Percentiles rank a stretch among this genome's conserved stretches.
These are phyloP conservation scores for Saccharomyces paradoxus DNA, from an alignment of 805 yeast genomes.

Conservation along the genomic window DNA sequence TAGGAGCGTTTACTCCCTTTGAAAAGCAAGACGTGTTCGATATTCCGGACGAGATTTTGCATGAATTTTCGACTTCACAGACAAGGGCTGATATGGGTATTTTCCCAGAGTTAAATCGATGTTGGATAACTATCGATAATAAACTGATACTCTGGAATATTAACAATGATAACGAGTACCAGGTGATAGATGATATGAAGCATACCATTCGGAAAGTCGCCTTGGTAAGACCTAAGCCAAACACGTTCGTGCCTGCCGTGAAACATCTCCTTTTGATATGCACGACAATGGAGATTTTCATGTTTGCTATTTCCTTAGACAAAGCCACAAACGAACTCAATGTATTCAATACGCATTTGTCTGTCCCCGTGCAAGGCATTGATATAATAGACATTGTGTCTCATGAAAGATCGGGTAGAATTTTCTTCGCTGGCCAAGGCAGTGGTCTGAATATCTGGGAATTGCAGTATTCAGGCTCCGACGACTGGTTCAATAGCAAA, in stretches of 20 bases:
- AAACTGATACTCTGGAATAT: conserved; percentile 82
- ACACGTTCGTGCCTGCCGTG: conserved; percentile 72
- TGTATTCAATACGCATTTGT: conserved; percentile 74
- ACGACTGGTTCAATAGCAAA: conserved; percentile 79
- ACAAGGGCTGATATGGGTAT: conserved; percentile 72
- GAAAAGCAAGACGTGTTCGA: conserved; percentile 59
- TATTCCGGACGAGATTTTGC: conserved; percentile 74
- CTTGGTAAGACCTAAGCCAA: conserved; percentile 72
- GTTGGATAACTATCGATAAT: conserved; percentile 81
- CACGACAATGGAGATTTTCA: conserved; percentile 70
- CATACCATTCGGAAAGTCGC: conserved; percentile 71
- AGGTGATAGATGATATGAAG: conserved; percentile 72
- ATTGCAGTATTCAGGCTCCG: conserved; percentile 69
- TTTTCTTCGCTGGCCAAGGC: conserved; percentile 75
- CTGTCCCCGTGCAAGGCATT: conserved; percentile 72
- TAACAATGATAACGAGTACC: conserved; percentile 52
- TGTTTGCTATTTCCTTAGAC: conserved; percentile 60
- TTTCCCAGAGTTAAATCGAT: conserved; percentile 67
- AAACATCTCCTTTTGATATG: conserved; percentile 66
- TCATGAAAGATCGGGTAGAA: conserved; percentile 60
- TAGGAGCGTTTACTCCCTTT: conserved; percentile 60
- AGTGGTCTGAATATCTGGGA: conserved; percentile 83
- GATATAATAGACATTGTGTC: conserved; percentile 55
- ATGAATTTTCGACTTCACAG: conserved; percentile 60
- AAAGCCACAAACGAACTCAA: conserved; percentile 42